phyloP scores from a whole-genome alignment of 1,284 basidiomycete species.

The Ustilago cynodontis region DNA sequence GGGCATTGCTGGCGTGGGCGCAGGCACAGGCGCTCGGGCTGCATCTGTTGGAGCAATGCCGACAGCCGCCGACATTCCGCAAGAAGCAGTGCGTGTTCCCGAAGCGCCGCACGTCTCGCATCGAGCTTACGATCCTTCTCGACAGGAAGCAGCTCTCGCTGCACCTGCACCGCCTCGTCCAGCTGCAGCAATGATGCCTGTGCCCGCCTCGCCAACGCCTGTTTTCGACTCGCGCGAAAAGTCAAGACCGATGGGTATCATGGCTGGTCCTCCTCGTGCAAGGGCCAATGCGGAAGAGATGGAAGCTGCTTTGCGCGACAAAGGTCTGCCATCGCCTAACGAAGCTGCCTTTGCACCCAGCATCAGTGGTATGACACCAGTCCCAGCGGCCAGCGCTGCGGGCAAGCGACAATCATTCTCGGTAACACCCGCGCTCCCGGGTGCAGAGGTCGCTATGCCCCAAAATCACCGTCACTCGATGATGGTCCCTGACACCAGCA shows the following conservation, averaged over 20 bases:
- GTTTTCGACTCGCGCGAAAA: constrained; percentile 69
- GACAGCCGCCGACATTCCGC: constrained; percentile 68
- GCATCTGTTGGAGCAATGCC: constrained; percentile 58
- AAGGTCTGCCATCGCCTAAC: constrained; percentile 41
- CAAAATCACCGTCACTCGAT: constrained; percentile 43
- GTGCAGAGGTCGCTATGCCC: constrained; percentile 10
- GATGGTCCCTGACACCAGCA: constrained; percentile 43
- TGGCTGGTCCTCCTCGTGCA: constrained; percentile 66
- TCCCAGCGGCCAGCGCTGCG: constrained; percentile 23
- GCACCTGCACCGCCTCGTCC: constrained; percentile 34
- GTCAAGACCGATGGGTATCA: constrained; percentile 61
- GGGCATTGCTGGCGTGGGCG: constrained; percentile 9
- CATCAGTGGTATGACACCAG: constrained; percentile 29
- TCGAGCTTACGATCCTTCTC: constrained; percentile 53
- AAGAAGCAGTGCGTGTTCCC: constrained; percentile 64
- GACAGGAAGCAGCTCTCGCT: constrained; percentile 38
- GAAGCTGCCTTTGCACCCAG: constrained; percentile 32
- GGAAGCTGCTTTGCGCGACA: constrained; percentile 58
- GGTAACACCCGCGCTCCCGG: constrained; percentile 8
- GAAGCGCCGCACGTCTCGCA: constrained; percentile 63
- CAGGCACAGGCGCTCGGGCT: constrained; percentile 24
- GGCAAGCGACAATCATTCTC: constrained; percentile 33
- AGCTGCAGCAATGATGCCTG: constrained; percentile 31
- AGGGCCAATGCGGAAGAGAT: constrained; percentile 66
- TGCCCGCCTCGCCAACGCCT: constrained; percentile 57